Conservation (phyloP, 31 red algal species). For the Porphyra umbilicalis region DNA sequence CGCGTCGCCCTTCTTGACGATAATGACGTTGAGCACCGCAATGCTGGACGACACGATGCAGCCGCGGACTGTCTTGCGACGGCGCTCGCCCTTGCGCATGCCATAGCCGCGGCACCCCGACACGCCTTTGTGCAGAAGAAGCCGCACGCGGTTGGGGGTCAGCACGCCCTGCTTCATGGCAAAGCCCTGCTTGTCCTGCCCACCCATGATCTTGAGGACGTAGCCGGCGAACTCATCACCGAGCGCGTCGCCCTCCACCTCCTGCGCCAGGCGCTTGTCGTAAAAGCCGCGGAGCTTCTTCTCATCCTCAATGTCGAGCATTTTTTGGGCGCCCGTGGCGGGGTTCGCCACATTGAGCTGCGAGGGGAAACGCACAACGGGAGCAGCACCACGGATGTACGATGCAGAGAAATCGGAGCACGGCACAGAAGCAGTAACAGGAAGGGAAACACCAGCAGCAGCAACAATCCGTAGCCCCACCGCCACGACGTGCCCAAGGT, state of each 20-base stretch:
- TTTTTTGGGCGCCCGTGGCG: slow-evolving; percentile 90
- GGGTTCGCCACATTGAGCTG: slow-evolving; percentile 98
- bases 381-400: too few relatives aligned
- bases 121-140: slow-evolving; percentile 79
- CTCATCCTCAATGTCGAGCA: slow-evolving; percentile 96
- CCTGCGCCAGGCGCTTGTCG: slow-evolving; percentile 88
- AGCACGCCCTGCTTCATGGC: slow-evolving; percentile 97
- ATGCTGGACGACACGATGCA: slow-evolving; percentile 95
- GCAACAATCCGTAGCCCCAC: neutral
- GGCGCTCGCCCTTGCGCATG: slow-evolving; percentile 96
- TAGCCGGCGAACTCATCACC: slow-evolving; percentile 91
- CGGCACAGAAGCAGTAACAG: neutral
- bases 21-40: slow-evolving; percentile 81
- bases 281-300: slow-evolving; percentile 82
- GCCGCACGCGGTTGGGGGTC: slow-evolving; percentile 85
- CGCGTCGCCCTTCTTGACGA: slow-evolving; percentile 81
- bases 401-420: neutral
- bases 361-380: too few relatives aligned
- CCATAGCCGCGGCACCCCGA: slow-evolving; percentile 88
- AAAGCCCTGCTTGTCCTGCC: slow-evolving; percentile 99
- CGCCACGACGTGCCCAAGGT: too few relatives aligned
- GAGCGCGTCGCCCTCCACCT: slow-evolving; percentile 83
- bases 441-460: neutral
- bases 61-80: slow-evolving; percentile 93
- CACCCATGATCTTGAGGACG: slow-evolving; percentile 96